phyloP scores from a whole-genome alignment of 2,329 filamentous ascomycete species.

The Monilinia laxa region DNA sequence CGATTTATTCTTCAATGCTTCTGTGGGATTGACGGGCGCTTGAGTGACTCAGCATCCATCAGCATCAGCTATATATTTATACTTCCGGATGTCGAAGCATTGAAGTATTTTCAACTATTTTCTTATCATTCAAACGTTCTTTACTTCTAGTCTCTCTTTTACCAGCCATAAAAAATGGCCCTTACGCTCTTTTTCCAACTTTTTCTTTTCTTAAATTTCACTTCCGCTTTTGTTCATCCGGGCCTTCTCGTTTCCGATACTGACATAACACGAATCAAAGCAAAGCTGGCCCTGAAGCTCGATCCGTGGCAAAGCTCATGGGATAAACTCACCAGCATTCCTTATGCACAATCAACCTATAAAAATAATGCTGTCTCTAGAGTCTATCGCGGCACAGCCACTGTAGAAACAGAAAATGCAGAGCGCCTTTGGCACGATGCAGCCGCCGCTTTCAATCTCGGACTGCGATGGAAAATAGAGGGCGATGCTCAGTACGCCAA shows the following conservation, averaged over 20 bases:
- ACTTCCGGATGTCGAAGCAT: neutral
- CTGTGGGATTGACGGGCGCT: too few relatives aligned
- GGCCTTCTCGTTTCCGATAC: slow-evolving; percentile 2
- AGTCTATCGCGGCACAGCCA: neutral
- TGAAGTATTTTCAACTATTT: neutral
- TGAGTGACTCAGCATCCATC: neutral
- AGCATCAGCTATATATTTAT: neutral
- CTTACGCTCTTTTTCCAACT: neutral
- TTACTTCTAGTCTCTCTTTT: neutral
- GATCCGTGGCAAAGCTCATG: slow-evolving; percentile 22
- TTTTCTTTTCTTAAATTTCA: slow-evolving; percentile 1
- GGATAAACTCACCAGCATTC: slow-evolving; percentile 18
- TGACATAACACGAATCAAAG: slow-evolving; percentile 9
- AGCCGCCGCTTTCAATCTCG: neutral
- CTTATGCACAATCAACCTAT: slow-evolving; percentile 3
- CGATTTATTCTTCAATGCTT: too few relatives aligned
- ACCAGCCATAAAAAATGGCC: neutral
- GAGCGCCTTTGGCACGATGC: slow-evolving; percentile 5
- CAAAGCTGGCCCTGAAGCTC: slow-evolving; percentile 15
- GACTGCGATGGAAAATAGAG: neutral
- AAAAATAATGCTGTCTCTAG: neutral
- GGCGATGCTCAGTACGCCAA: neutral
- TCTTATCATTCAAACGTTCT: neutral
- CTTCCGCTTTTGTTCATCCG: slow-evolving; percentile 5
- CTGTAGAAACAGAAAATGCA: neutral